Evolutionary conservation across 306 rosid species (phyloP).

Genomic region (Castanea mollissima): DNA sequence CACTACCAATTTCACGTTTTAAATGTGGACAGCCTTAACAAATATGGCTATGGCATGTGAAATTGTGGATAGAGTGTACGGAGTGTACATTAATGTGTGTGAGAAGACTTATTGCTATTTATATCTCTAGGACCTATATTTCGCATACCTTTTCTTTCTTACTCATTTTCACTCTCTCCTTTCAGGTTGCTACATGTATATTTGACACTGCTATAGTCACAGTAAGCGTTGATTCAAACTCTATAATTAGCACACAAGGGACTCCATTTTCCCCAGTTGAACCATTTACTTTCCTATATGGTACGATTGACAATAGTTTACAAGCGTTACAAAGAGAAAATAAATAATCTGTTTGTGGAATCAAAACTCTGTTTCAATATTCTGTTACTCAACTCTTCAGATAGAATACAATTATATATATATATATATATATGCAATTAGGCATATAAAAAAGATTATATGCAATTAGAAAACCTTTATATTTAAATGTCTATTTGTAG

Average conservation of each 20-base stretch:
- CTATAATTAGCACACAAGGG: constrained; percentile 63
- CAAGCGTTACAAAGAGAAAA: background rate
- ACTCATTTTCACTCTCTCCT: constrained; percentile 4
- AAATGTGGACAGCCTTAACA: too few species aligned
- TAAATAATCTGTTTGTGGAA: background rate
- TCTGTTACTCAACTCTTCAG: background rate
- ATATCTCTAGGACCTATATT: constrained; percentile 14
- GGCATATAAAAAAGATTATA: background rate
- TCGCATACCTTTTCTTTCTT: constrained; percentile 18
- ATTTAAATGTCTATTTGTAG: background rate
- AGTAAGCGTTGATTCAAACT: constrained; percentile 48
- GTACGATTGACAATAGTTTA: constrained; percentile 33
- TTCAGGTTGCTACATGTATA: constrained; percentile 55
- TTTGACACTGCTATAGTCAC: constrained; percentile 52
- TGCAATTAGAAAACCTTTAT: background rate
- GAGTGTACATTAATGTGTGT: too few species aligned
- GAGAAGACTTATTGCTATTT: background rate
- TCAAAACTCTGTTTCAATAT: background rate
- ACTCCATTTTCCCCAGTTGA: constrained; percentile 65
- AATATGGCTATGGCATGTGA: too few species aligned
- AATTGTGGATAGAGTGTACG: too few species aligned
- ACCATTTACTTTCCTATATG: constrained; percentile 73
- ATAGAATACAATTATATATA: background rate
- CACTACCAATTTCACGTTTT: too few species aligned
- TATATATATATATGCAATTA: too few species aligned